phyloP scores from a whole-genome alignment of 2,329 filamentous ascomycete species.

The Kalmusia sp. region DNA sequence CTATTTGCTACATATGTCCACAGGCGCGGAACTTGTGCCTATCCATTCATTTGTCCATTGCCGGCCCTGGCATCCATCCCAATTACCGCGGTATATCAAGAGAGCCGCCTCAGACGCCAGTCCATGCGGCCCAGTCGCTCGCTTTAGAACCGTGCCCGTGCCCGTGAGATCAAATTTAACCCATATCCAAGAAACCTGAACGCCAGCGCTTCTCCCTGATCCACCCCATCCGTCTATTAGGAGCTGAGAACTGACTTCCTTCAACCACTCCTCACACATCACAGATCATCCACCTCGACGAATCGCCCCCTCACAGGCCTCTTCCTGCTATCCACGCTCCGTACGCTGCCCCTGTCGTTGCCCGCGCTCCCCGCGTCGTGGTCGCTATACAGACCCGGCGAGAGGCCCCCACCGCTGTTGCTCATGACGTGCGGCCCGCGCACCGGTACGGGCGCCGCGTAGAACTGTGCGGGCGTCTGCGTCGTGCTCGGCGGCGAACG shows the following conservation, averaged over 20 bases:
- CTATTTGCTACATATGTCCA: no score
- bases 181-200: not conserved
- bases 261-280: not conserved
- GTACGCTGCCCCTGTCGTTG: constrained; percentile 8
- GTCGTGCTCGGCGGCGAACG: constrained; percentile 25
- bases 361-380: not conserved
- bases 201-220: not conserved
- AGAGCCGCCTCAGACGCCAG: not conserved
- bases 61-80: no score
- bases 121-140: not conserved
- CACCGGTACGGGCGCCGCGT: constrained; percentile 33
- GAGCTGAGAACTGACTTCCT: not conserved
- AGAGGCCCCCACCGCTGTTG: not conserved
- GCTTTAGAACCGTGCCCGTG: not conserved
- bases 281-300: constrained; percentile 24
- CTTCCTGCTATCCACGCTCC: constrained; percentile 21
- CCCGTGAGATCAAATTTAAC: not conserved
- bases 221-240: not conserved
- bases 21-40: no score
- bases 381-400: constrained; percentile 3
- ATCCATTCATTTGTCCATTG: no score
- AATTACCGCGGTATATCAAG: not conserved
- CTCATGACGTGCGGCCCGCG: constrained; percentile 14
- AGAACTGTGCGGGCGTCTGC: constrained; percentile 45
- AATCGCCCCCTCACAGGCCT: constrained; percentile 26